These are phyloP conservation scores for Endoconidiophora laricicola DNA, from an alignment of 2,329 filamentous ascomycete genomes.

Conservation along the genomic window DNA sequence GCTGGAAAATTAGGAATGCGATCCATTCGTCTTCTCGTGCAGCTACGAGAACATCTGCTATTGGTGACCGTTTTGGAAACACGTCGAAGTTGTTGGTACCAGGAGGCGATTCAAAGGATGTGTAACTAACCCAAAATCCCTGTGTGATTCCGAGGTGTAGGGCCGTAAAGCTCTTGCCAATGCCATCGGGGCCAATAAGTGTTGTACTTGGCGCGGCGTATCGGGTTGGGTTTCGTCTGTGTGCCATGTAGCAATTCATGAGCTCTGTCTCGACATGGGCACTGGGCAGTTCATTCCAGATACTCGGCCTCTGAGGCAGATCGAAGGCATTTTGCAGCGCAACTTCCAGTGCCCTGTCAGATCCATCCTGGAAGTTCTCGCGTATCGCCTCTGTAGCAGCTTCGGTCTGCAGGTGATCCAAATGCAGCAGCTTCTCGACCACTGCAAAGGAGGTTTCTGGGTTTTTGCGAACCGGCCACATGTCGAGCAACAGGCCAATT, in stretches of 20 bases:
- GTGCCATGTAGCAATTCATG: constrained; percentile 3
- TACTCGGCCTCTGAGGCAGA: constrained; percentile 4
- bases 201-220: constrained; percentile 9
- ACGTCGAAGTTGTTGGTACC: neutral
- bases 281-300: constrained; percentile 10
- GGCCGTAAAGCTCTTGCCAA: constrained; percentile 8
- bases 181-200: constrained; percentile 8
- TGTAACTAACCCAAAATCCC: constrained; percentile 8
- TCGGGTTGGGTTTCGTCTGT: constrained; percentile 8
- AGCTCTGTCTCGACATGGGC: constrained; percentile 1
- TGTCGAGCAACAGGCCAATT: constrained; percentile 3
- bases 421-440: constrained; percentile 4
- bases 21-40: constrained; percentile 11
- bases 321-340: constrained; percentile 9
- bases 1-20: constrained; percentile 9
- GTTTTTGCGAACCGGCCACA: constrained; percentile 8
- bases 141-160: constrained; percentile 8
- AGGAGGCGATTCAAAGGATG: constrained; percentile 1
- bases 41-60: constrained; percentile 7
- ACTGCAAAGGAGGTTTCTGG: constrained; percentile 3
- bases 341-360: neutral
- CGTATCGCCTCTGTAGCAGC: neutral
- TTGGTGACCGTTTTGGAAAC: constrained; percentile 7
- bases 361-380: neutral
- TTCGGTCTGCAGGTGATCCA: neutral